These are phyloP conservation scores for Aspergillus chevalieri DNA, from an alignment of 2,329 filamentous ascomycete genomes.

Conservation along the genomic window DNA sequence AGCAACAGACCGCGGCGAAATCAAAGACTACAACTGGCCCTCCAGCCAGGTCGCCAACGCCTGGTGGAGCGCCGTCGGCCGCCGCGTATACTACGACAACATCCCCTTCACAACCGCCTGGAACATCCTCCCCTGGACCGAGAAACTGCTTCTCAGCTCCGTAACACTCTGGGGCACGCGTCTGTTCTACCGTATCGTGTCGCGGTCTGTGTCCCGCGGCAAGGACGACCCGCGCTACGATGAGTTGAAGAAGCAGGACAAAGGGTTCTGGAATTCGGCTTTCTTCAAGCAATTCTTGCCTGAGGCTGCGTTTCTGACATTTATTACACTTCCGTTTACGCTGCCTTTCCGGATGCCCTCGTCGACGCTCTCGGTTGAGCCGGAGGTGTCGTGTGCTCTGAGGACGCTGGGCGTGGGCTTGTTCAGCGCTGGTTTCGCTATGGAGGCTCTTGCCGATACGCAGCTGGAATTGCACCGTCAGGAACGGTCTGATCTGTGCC, in stretches of 20 bases:
- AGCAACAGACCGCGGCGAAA: constrained; percentile 50
- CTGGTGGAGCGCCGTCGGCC: constrained; percentile 55
- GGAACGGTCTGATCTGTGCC: constrained; percentile 40
- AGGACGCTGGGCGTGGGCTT: constrained; percentile 48
- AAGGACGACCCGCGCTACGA: constrained; percentile 53
- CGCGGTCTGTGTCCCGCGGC: constrained; percentile 45
- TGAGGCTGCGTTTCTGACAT: constrained; percentile 51
- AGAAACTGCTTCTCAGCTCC: constrained; percentile 51
- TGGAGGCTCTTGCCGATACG: constrained; percentile 53
- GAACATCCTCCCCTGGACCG: constrained; percentile 46
- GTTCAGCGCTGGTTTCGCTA: constrained; percentile 51
- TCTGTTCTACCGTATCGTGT: constrained; percentile 51
- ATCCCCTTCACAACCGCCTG: constrained; percentile 44
- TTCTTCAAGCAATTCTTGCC: constrained; percentile 52
- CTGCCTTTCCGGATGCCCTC: constrained; percentile 43
- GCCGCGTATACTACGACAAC: constrained; percentile 43
- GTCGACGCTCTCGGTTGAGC: constrained; percentile 26
- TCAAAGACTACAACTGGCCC: constrained; percentile 58
- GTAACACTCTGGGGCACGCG: constrained; percentile 55
- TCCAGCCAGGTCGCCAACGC: constrained; percentile 51
- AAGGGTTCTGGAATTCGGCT: constrained; percentile 54
- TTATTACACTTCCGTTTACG: constrained; percentile 54
- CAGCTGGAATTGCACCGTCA: constrained; percentile 50
- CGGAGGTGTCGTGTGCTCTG: constrained; percentile 14
- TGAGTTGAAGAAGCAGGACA: constrained; percentile 42